Evolutionary conservation across 805 yeast genomes (phyloP), one percentile per base, ranked within the genome.

Genomic region (Saturnispora silvae): DNA sequence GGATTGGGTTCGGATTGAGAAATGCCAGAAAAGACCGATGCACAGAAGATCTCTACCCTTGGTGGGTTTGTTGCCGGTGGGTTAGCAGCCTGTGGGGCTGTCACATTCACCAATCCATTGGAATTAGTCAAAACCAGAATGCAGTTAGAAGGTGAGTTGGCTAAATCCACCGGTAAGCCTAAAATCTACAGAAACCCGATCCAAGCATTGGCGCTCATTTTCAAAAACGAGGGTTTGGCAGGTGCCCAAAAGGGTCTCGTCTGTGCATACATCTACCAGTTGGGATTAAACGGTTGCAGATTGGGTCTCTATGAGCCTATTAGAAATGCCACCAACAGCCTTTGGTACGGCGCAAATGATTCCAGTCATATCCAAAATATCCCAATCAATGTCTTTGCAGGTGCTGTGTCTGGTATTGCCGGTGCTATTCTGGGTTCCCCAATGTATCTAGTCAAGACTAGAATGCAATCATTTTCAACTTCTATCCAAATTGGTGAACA

Each of bases 1-100:
- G 35, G 23, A 33, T 9, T 14, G 13, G 17, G 7, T 5, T 9
- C 10, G 25, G 15, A 14, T 14, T 20, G 11, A 3, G 13, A 30
- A 19, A 40, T 32, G 32, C 16, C 42, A 20, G 56, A 53, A 33
- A 62, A 63, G 42, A 49, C 70, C 4, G 76, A 75, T 1, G 68
- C 77, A n/a, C 77, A 73, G 46, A 63, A 70, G 45, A 68, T 80
- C 16, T 67, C 78, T 28, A 75, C 83, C 3, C 46, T 67, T 10
- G 94, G 94, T 16, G 94, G 95, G 2, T 85, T 87, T 50, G 51
- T 77, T 4, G 95, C 96, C 4, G 96, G 96, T 39, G 95, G 92
- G 7, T 41, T 81, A 13, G 98, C 98, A 3, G 96, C 97, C 3
- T 87, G 97, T 64, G 92, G 94, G 38, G 97, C 98, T 0, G 98